Conservation (phyloP, 352 stramenopile genomes). For the Pythium rhizo-oryzae region DNA sequence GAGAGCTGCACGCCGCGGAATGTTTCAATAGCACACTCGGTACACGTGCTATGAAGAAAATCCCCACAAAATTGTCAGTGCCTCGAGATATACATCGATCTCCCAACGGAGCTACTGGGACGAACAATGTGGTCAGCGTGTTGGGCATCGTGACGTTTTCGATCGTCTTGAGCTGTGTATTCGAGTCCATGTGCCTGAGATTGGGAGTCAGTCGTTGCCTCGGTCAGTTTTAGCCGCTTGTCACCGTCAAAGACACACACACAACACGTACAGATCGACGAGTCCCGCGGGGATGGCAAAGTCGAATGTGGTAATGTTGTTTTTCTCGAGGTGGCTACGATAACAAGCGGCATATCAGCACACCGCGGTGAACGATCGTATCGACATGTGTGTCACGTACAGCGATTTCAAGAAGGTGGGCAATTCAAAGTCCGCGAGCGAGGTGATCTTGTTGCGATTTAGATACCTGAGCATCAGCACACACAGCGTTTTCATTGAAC, state of each 20-base stretch:
- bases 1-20: slow-evolving; percentile 27
- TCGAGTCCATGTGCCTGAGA: slow-evolving; percentile 7
- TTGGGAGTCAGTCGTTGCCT: too few species aligned
- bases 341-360: too few species aligned
- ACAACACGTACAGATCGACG: neutral
- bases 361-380: too few species aligned
- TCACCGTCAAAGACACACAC: too few species aligned
- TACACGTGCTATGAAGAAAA: slow-evolving; percentile 8
- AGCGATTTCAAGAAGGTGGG: neutral
- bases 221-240: too few species aligned
- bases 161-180: slow-evolving; percentile 7
- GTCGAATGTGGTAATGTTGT: slow-evolving; percentile 11
- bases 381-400: neutral
- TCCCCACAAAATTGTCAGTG: neutral
- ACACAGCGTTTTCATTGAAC: too few species aligned
- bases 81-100: too few species aligned
- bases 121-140: slow-evolving; percentile 13
- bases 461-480: slow-evolving; percentile 9
- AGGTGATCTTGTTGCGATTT: neutral
- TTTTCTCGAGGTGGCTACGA: neutral
- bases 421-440: slow-evolving; percentile 17
- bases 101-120: neutral
- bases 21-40: slow-evolving; percentile 2
- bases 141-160: slow-evolving; percentile 23
- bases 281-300: slow-evolving; percentile 17